Base-by-base conservation (phyloP, 75 land plant species). In the Pinus taeda region DNA sequence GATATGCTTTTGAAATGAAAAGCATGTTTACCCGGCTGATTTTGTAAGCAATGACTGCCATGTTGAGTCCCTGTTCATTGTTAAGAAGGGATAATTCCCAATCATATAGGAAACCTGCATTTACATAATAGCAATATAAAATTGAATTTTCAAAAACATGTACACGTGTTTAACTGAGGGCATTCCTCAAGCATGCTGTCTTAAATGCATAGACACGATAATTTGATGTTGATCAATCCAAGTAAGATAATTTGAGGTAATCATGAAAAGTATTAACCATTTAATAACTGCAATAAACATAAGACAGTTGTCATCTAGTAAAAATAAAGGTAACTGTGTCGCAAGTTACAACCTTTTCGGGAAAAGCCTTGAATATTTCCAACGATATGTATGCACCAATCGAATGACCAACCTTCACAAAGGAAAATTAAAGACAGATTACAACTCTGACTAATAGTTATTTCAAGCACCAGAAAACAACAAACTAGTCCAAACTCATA, bases 321-420 rank as follows among this genome's bases (percentile, higher is more conserved):
- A 67, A 49, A 69, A 15, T 59, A 60, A 53, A 9, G 12, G 22
- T 57, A 11, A 77, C 7, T 26, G 4, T 7, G 22, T 61, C 18
- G 64, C 6, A 20, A 33, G 15, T 20, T 13, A 59, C 66, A 22
- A 95, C 98, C 98, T 90, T 81, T 0, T 90, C 69, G 22, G 87
- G 87, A 63, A 82, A 74, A 75, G 81, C 83, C 79, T 83, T 92
- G 42, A 87, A 86, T 73, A 87, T 76, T 58, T 94, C 90, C 72
- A 96, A 15, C 45, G 88, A 76, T 57, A 93, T 92, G 74, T 93
- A 89, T 79, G 98, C 78, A 71, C 98, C 98, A 80, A 96, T 92
- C n/a, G 98, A 96, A 71, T 96, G 98, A 37, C 97, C 98, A 78
- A 88, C 94, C 97, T 95, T 74, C 65, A 74, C n/a, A 61, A n/a